Conservation (phyloP, 495 filamentous ascomycete species). For the Choiromyces venosus region DNA sequence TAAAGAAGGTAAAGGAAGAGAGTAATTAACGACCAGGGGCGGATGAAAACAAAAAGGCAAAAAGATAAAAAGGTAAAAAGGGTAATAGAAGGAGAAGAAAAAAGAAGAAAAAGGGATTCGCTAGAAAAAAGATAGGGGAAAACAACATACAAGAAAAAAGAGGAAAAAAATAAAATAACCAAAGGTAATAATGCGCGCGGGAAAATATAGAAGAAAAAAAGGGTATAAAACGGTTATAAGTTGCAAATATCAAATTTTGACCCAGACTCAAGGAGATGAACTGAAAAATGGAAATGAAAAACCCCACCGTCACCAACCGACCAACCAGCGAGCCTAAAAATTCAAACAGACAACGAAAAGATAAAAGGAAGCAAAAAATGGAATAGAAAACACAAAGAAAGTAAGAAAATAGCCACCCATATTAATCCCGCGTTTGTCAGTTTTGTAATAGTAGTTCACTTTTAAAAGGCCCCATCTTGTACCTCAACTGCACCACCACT, state of each 20-base stretch:
- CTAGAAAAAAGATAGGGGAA: conserved; percentile 31
- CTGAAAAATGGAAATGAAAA: conserved; percentile 25
- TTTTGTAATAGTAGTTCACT: background rate
- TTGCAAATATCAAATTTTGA: conserved; percentile 21
- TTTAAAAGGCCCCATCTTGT: conserved; percentile 33
- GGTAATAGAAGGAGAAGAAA: conserved; percentile 11
- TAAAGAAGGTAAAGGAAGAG: background rate
- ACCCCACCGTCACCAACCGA: conserved; percentile 20
- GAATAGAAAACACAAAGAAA: conserved; percentile 20
- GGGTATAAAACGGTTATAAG: conserved; percentile 25
- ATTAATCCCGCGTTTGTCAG: background rate
- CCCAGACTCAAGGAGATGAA: conserved; percentile 14
- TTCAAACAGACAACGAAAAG: conserved; percentile 13
- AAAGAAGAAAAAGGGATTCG: conserved; percentile 33
- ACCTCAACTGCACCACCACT: conserved; percentile 4
- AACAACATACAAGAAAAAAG: conserved; percentile 22
- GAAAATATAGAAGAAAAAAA: conserved; percentile 13
- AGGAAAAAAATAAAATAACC: conserved; percentile 1
- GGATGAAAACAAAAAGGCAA: background rate
- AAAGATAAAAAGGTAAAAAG: conserved; percentile 12
- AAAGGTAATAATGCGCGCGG: conserved; percentile 10
- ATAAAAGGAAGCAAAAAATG: conserved; percentile 10
- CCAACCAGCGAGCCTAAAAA: conserved; percentile 16
- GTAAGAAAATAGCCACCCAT: conserved; percentile 12
- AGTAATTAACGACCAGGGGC: background rate